These are phyloP conservation scores for Pleurotus ostreatus DNA, from an alignment of 768 basidiomycete species.

Conservation along the genomic window DNA sequence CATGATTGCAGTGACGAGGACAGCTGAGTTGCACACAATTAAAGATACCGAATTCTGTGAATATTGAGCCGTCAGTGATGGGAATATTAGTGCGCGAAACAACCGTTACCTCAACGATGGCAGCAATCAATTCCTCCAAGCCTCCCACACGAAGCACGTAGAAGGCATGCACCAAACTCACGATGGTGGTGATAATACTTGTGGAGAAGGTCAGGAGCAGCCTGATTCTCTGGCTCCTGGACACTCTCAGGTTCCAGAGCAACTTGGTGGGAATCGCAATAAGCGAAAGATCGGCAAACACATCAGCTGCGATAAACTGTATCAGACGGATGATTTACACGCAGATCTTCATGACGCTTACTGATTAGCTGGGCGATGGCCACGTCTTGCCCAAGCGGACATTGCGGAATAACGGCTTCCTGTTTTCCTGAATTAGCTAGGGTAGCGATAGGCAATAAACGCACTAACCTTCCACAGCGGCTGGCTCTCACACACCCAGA, in stretches of 20 bases:
- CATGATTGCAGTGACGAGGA: slow-evolving; percentile 25
- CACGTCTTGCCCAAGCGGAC: slow-evolving; percentile 40
- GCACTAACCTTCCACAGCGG: slow-evolving; percentile 32
- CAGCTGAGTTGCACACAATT: slow-evolving; percentile 36
- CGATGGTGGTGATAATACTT: slow-evolving; percentile 44
- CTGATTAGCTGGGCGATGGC: slow-evolving; percentile 50
- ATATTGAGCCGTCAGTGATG: slow-evolving; percentile 34
- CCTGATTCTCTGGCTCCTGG: slow-evolving; percentile 30
- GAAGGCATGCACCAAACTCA: slow-evolving; percentile 42
- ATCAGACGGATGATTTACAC: background rate
- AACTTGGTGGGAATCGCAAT: slow-evolving; percentile 41
- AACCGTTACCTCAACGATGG: slow-evolving; percentile 36
- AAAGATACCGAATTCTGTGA: slow-evolving; percentile 30
- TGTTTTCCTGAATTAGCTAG: background rate
- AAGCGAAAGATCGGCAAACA: slow-evolving; percentile 41
- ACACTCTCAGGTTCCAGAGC: slow-evolving; percentile 36
- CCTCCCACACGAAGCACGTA: slow-evolving; percentile 31
- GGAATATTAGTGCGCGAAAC: slow-evolving; percentile 29
- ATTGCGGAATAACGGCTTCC: slow-evolving; percentile 27
- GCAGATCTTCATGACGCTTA: slow-evolving; percentile 21
- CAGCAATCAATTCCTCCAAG: slow-evolving; percentile 29
- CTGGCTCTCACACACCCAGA: slow-evolving; percentile 38
- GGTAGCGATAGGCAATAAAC: background rate
- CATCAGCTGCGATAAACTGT: slow-evolving; percentile 34
- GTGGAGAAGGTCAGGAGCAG: slow-evolving; percentile 51